Conservation (phyloP, 164 flowering plant genomes). For the Brasenia schreberi region DNA sequence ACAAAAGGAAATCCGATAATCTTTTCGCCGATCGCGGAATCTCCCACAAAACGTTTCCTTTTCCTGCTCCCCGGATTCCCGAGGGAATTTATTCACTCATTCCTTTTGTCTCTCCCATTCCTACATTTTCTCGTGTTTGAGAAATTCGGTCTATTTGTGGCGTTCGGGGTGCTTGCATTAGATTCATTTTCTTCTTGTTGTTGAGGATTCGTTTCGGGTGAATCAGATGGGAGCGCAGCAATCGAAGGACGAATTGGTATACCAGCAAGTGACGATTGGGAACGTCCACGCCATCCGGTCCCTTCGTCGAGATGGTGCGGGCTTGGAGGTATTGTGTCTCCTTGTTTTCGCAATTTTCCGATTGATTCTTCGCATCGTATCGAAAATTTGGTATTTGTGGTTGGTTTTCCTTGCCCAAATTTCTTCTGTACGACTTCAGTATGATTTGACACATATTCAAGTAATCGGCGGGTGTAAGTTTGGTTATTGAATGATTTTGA, state of each 20-base stretch:
- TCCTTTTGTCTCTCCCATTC: not conserved
- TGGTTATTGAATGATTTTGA: too few species aligned
- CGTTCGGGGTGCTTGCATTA: not conserved
- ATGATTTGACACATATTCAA: too few species aligned
- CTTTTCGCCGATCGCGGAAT: not conserved
- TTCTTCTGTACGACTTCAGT: too few species aligned
- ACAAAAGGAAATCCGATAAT: too few species aligned
- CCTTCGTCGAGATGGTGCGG: slow-evolving; percentile 44
- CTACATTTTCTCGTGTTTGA: not conserved
- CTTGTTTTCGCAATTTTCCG: not conserved
- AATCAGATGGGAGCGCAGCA: slow-evolving; percentile 44
- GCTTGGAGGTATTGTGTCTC: slow-evolving; percentile 40
- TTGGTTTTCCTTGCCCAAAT: too few species aligned
- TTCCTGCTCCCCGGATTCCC: not conserved
- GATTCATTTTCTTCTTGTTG: not conserved
- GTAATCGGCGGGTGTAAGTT: too few species aligned
- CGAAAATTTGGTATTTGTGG: not conserved
- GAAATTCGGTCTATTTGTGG: not conserved
- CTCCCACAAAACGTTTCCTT: not conserved
- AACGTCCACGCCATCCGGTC: slow-evolving; percentile 42
- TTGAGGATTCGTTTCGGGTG: not conserved
- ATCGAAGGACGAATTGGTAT: slow-evolving; percentile 53
- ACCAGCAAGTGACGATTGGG: slow-evolving; percentile 41
- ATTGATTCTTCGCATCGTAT: not conserved
- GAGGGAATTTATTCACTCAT: not conserved